Evolutionary conservation across 2,329 filamentous ascomycete genomes (phyloP).

Genomic region (Byssoonygena ceratinophila): DNA sequence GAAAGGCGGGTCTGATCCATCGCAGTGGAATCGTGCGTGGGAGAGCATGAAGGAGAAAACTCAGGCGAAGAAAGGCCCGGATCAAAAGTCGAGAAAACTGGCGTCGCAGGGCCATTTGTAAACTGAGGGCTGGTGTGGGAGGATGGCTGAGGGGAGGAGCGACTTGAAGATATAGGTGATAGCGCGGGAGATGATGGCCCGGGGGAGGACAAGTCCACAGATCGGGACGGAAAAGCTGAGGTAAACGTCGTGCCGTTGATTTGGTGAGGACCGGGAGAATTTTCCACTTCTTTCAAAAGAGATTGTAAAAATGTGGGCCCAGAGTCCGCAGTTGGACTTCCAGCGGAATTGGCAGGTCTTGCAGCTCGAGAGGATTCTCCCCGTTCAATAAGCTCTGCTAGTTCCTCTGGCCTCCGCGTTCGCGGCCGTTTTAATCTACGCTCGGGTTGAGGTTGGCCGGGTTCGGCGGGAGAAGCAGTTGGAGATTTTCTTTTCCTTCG

Average conservation of each 20-base stretch:
- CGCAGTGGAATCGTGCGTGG: not conserved
- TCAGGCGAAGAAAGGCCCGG: conserved; percentile 65
- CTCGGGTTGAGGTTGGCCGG: conserved; percentile 57
- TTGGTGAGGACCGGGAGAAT: conserved; percentile 29
- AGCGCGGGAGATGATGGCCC: conserved; percentile 23
- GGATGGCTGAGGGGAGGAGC: conserved; percentile 56
- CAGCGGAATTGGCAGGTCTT: conserved; percentile 24
- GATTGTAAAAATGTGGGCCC: conserved; percentile 74
- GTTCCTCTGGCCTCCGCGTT: conserved; percentile 55
- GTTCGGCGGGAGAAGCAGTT: conserved; percentile 59
- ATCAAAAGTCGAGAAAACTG: conserved; percentile 60
- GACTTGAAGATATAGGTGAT: conserved; percentile 44
- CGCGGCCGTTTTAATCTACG: conserved; percentile 80
- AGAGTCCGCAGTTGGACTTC: conserved; percentile 14
- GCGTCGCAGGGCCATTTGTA: conserved; percentile 52
- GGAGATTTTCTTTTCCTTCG: conserved; percentile 64
- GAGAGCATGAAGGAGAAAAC: conserved; percentile 54
- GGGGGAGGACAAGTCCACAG: conserved; percentile 24
- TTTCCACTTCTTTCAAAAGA: conserved; percentile 76
- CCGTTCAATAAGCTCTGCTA: conserved; percentile 28
- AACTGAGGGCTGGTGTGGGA: conserved; percentile 54
- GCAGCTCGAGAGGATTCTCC: conserved; percentile 32
- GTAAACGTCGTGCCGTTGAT: conserved; percentile 22
- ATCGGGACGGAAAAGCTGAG: conserved; percentile 24
- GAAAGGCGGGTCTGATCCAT: conserved; percentile 13